Evolutionary conservation across 805 yeast species (phyloP).

Genomic region (Millerozyma acaciae): DNA sequence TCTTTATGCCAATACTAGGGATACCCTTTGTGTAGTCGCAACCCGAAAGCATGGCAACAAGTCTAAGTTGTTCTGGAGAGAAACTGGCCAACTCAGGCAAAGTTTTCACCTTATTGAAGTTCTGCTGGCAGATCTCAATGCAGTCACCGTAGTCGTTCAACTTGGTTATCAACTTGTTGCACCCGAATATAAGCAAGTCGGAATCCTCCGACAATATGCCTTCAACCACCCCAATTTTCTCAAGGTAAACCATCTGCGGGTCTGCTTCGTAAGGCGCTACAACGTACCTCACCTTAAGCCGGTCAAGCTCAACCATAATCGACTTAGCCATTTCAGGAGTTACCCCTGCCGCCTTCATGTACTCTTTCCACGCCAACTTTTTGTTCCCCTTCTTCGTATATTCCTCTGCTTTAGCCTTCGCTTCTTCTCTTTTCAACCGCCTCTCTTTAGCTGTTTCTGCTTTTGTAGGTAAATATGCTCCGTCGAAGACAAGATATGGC

Average conservation of each 20-base stretch:
- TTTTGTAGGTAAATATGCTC: slow-evolving; percentile 80
- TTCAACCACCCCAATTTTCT: slow-evolving; percentile 66
- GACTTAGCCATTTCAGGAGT: slow-evolving; percentile 90
- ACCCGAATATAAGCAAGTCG: slow-evolving; percentile 87
- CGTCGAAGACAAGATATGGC: slow-evolving; percentile 92
- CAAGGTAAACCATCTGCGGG: slow-evolving; percentile 91
- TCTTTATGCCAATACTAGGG: slow-evolving; percentile 72
- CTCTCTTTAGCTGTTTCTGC: slow-evolving; percentile 68
- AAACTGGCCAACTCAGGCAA: slow-evolving; percentile 50
- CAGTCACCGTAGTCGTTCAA: slow-evolving; percentile 73
- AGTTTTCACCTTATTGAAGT: slow-evolving; percentile 46
- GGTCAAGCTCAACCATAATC: slow-evolving; percentile 66
- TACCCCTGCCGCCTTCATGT: slow-evolving; percentile 77
- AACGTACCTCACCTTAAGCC: slow-evolving; percentile 56
- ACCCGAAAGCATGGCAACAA: slow-evolving; percentile 87
- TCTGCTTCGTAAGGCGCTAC: slow-evolving; percentile 99
- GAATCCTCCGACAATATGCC: slow-evolving; percentile 94
- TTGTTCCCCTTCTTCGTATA: slow-evolving; percentile 50
- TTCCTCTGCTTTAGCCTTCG: slow-evolving; percentile 52
- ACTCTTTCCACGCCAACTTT: slow-evolving; percentile 62
- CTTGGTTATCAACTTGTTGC: slow-evolving; percentile 71
- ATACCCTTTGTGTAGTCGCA: slow-evolving; percentile 94
- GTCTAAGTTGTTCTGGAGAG: slow-evolving; percentile 55
- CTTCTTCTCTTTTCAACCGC: slow-evolving; percentile 51
- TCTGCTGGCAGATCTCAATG: slow-evolving; percentile 58